These are phyloP conservation scores for Zopfochytrium polystomum DNA, from an alignment of 371 early-diverging fungal species.

Conservation along the genomic window DNA sequence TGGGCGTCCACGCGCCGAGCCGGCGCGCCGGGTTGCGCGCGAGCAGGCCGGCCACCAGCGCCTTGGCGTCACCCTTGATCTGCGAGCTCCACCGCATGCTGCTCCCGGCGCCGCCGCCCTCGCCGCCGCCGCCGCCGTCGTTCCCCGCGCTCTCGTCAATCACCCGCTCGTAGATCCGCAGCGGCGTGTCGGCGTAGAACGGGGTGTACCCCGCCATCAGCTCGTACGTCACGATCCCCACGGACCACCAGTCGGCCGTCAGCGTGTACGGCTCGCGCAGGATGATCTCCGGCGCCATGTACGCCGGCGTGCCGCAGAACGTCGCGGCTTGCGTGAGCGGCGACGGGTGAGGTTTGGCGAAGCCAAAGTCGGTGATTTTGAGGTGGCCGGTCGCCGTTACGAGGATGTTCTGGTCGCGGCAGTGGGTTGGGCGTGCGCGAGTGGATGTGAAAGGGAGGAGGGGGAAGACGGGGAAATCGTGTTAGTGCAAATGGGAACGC, in stretches of 20 bases:
- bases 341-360: slow-evolving; percentile 81
- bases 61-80: slow-evolving; percentile 62
- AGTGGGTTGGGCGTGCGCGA: not conserved
- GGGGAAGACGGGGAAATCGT: not conserved
- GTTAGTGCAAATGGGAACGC: too few species aligned
- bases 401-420: slow-evolving; percentile 62
- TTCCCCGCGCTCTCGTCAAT: too few species aligned
- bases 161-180: slow-evolving; percentile 73
- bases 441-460: not conserved
- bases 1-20: too few species aligned
- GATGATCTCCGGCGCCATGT: slow-evolving; percentile 96
- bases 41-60: slow-evolving; percentile 62
- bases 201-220: slow-evolving; percentile 54
- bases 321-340: slow-evolving; percentile 78
- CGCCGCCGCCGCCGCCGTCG: too few species aligned
- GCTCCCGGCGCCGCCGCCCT: too few species aligned
- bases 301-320: slow-evolving; percentile 96
- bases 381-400: slow-evolving; percentile 84
- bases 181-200: slow-evolving; percentile 60
- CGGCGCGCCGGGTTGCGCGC: slow-evolving; percentile 19
- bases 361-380: too few species aligned
- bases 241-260: slow-evolving; percentile 64
- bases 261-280: slow-evolving; percentile 76
- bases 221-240: slow-evolving; percentile 64
- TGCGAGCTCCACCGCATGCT: slow-evolving; percentile 66